Conservation (phyloP, 305 asterid species). For the Fraxinus greggii region DNA sequence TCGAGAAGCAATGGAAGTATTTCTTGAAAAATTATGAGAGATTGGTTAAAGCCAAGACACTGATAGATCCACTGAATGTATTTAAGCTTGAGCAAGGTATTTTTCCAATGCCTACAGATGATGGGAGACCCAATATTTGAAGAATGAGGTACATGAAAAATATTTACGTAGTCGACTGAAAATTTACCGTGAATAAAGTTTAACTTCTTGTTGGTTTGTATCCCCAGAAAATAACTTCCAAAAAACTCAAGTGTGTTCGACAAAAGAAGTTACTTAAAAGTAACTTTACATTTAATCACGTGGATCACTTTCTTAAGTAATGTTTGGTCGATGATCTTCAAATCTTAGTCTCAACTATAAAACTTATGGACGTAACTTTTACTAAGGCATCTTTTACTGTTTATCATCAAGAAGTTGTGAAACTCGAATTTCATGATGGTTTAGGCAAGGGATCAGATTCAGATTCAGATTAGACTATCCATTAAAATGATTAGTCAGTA, state of each 20-base stretch:
- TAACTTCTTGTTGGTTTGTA: neutral
- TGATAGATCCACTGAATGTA: slow-evolving; percentile 55
- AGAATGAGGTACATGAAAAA: neutral
- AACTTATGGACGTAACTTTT: neutral
- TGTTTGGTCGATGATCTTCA: neutral
- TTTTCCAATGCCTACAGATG: slow-evolving; percentile 36
- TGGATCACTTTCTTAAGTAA: neutral
- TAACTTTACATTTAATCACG: neutral
- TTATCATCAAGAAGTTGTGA: neutral
- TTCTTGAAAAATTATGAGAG: slow-evolving; percentile 67
- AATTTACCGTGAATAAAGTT: too few relatives aligned
- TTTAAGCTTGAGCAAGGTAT: slow-evolving; percentile 65
- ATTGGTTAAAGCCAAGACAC: slow-evolving; percentile 54
- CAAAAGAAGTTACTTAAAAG: too few relatives aligned
- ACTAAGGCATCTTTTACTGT: neutral
- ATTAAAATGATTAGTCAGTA: neutral
- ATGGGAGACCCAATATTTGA: slow-evolving; percentile 13
- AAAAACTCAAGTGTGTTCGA: neutral
- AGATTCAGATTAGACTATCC: neutral
- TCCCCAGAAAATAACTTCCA: neutral
- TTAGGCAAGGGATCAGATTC: neutral
- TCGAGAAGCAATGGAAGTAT: slow-evolving; percentile 49
- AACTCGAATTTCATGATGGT: neutral
- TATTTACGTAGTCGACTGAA: neutral
- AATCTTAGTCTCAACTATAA: neutral